Base-by-base conservation (phyloP, 352 stramenopile species). In the Globisporangium yorkense region DNA sequence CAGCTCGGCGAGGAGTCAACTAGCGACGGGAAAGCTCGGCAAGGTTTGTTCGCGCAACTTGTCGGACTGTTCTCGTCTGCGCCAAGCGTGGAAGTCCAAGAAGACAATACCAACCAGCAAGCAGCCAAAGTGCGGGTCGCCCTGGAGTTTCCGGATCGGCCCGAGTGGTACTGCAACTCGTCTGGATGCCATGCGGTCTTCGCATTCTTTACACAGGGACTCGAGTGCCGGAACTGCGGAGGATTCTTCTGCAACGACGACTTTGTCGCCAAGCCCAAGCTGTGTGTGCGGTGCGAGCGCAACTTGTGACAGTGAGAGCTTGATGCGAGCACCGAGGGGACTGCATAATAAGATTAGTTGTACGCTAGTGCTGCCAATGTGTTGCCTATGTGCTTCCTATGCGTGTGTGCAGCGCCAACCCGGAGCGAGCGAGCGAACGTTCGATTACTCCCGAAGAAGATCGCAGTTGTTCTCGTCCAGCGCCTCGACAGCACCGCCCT, bases 81-180 rank as follows among this genome's bases (percentile, higher is more conserved):
- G 3, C 27, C 43, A 13, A 20, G 29, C 24, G 31, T 27, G n/a
- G 8, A 20, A n/a, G 15, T 16, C 20, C n/a, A 39, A 16, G 15
- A 45, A 21, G 56, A 35, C 16, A 54, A 24, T 24, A 24, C 21
- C 58, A 49, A 40, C 8, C 29, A 50, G 15, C 7, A 51, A 37
- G n/a, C 45, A 4, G 48, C 56, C 24, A 51, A 39, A 20, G 47
- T 70, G 40, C 35, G 57, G 20, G 15, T 56, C 35, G 60, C 39
- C 10, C 63, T 87, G 0, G 63, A 78, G 51, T 88, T 92, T 37
- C 76, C 82, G 0, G 71, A 87, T 57, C 68, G 76, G 0, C 80
- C 82, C 15, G 63, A 70, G 54, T 92, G 82, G 82, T 92, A 89
- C 52, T 92, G 82, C 68, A 89, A 92, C 51, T 68, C 74, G 10